Evolutionary conservation across 208 protist species (phyloP), one percentile per base, ranked within the genome.

Genomic region (Trypanosoma platydactyli): DNA sequence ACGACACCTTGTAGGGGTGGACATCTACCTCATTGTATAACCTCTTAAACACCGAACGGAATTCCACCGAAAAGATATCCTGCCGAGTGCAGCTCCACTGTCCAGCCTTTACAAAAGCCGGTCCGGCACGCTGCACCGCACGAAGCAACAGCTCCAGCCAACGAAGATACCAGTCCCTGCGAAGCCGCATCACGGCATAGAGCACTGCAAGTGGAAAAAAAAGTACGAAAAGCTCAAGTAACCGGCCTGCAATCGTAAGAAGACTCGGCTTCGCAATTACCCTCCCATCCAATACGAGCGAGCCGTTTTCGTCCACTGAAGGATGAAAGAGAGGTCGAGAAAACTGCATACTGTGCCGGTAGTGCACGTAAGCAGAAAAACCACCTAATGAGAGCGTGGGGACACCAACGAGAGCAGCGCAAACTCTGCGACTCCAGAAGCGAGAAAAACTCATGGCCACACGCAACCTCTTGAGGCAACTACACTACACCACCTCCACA

Each of bases 61-160:
- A 84, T 42, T 84, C 73, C n/a, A 75, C 68, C 12, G 88, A 84
- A 62, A 96, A 94, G 52, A 97, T 75, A 68, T 97, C 92, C 58
- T 91, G 73, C 13, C 92, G 84, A 5, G 92, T 96, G 76, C 88
- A 93, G 65, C 75, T 83, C 90, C 92, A 97, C 76, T 97, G 92
- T 15, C 89, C 89, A 33, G 92, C 84, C 76, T 97, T 97, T 50
- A 97, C 84, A 58, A 95, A 97, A 16, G 90, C 88, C 0, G 92
- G 90, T 1, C 92, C 92, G 9, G 84, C 83, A 15, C 74, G 77
- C 78, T 97, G 71, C 57, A 97, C 86, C 9, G 79, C 88, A 12
- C 61, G 51, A 35, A 96, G 74, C 20, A 95, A 62, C 54, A 84
- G 45, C 22, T 85, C 29, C 55, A 96, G 53, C 90, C 90, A 96